Conservation (phyloP, 1,284 basidiomycete genomes). For the Sporisorium scitamineum region DNA sequence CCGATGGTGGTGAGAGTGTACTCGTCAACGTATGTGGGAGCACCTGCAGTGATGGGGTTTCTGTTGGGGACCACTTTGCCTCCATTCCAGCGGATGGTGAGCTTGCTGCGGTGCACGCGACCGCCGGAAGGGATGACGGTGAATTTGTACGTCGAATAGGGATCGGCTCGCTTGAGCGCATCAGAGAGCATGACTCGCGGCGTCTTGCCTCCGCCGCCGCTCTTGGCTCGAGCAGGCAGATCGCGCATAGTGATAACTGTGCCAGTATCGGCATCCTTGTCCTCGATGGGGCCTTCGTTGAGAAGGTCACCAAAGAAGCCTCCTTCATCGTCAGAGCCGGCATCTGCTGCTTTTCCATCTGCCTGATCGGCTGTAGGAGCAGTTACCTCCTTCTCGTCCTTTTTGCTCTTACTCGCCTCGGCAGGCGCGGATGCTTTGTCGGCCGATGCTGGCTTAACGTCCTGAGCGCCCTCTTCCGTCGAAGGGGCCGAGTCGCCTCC, state of each 20-base stretch:
- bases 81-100: slow-evolving; percentile 62
- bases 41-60: slow-evolving; percentile 71
- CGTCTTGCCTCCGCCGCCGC: slow-evolving; percentile 56
- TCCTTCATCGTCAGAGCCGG: slow-evolving; percentile 68
- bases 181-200: slow-evolving; percentile 63
- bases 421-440: background rate
- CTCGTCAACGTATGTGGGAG: slow-evolving; percentile 73
- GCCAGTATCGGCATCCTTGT: slow-evolving; percentile 70
- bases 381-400: background rate
- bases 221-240: slow-evolving; percentile 57
- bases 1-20: slow-evolving; percentile 89
- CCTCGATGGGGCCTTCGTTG: slow-evolving; percentile 81
- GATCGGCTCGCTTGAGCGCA: slow-evolving; percentile 73
- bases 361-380: slow-evolving; percentile 1
- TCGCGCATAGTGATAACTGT: slow-evolving; percentile 39
- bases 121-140: slow-evolving; percentile 50
- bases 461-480: slow-evolving; percentile 1
- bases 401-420: background rate
- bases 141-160: slow-evolving; percentile 81
- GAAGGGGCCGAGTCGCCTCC: slow-evolving; percentile 13
- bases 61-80: slow-evolving; percentile 57
- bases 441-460: background rate
- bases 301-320: slow-evolving; percentile 83
- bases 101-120: slow-evolving; percentile 54
- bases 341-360: slow-evolving; percentile 4